phyloP scores from a whole-genome alignment of 208 protist species.

The Trypanosomatidae sp. region DNA sequence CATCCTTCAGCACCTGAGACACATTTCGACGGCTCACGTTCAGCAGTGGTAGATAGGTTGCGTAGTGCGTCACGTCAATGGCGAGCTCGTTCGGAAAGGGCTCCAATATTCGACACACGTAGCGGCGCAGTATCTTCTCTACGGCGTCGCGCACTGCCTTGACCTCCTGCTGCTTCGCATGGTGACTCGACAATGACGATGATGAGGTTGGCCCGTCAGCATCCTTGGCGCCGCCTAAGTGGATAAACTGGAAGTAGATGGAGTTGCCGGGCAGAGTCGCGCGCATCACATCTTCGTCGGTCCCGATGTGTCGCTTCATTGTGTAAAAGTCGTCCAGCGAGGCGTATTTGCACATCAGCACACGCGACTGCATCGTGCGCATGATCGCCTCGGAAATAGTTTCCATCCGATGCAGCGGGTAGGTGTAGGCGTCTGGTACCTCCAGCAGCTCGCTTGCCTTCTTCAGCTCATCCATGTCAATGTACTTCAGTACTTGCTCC shows the following conservation, averaged over 20 bases:
- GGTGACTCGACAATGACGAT: not conserved
- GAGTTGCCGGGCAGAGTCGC: not conserved
- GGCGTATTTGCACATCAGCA: conserved; percentile 42
- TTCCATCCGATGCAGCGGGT: conserved; percentile 51
- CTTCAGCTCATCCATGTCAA: conserved; percentile 9
- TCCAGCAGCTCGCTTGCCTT: conserved; percentile 12
- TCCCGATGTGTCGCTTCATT: conserved; percentile 15
- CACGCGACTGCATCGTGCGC: conserved; percentile 38
- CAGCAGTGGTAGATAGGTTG: conserved; percentile 31
- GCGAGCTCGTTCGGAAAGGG: conserved; percentile 44
- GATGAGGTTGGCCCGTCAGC: not conserved
- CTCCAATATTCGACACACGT: conserved; percentile 31
- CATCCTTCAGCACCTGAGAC: conserved; percentile 33
- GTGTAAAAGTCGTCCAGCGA: conserved; percentile 15
- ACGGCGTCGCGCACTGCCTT: conserved; percentile 18
- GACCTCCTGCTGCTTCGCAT: conserved; percentile 5
- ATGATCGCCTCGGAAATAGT: conserved; percentile 46
- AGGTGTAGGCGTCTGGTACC: conserved; percentile 13
- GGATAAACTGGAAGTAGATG: conserved; percentile 11
- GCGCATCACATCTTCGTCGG: conserved; percentile 28
- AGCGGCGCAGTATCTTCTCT: conserved; percentile 34
- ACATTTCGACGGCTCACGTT: conserved; percentile 30
- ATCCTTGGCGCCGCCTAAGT: not conserved
- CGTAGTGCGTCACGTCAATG: conserved; percentile 62
- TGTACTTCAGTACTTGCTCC: not conserved